A percentile compares a stretch with the other conserved stretches of the same genome.
Conservation (phyloP, 345 rosid genomes). For the Passiflora organensis region DNA sequence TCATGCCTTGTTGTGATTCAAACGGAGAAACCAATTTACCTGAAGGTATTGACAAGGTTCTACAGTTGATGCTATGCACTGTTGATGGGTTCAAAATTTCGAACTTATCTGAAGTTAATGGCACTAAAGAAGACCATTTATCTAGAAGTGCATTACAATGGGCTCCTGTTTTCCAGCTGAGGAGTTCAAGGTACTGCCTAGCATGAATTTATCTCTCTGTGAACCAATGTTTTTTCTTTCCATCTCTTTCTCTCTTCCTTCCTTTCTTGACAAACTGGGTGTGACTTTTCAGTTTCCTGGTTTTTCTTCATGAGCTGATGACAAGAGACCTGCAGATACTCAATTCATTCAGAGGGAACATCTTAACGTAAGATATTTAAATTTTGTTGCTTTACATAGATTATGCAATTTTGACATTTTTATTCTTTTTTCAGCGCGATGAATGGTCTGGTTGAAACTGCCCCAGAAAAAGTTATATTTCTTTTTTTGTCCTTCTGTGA, state of each 20-base stretch:
- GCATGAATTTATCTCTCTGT: slow-evolving; percentile 6
- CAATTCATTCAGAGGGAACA: slow-evolving; percentile 40
- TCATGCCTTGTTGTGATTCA: slow-evolving; percentile 26
- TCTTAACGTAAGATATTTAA: slow-evolving; percentile 47
- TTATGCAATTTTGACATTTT: slow-evolving; percentile 16
- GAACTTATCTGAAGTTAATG: slow-evolving; percentile 24
- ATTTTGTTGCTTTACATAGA: background rate
- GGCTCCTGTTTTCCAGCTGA: slow-evolving; percentile 62
- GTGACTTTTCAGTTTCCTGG: slow-evolving; percentile 66
- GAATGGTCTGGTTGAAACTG: slow-evolving; percentile 54
- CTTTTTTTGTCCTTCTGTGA: slow-evolving; percentile 53
- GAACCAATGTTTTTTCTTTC: slow-evolving; percentile 5
- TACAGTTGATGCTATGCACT: slow-evolving; percentile 57
- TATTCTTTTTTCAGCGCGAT: slow-evolving; percentile 52
- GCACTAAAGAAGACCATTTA: slow-evolving; percentile 13
- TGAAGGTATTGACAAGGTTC: slow-evolving; percentile 51
- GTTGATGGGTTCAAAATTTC: slow-evolving; percentile 40
- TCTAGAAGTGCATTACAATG: slow-evolving; percentile 43
- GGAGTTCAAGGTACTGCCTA: slow-evolving; percentile 49
- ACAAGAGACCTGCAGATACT: slow-evolving; percentile 40
- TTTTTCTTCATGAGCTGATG: slow-evolving; percentile 58
- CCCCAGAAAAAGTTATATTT: slow-evolving; percentile 50
- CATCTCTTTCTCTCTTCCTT: slow-evolving; percentile 11
- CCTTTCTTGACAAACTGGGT: slow-evolving; percentile 20
- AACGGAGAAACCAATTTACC: slow-evolving; percentile 35